Evolutionary conservation across 495 filamentous ascomycete genomes (phyloP).

Genomic region (Achaetomiella virescens): DNA sequence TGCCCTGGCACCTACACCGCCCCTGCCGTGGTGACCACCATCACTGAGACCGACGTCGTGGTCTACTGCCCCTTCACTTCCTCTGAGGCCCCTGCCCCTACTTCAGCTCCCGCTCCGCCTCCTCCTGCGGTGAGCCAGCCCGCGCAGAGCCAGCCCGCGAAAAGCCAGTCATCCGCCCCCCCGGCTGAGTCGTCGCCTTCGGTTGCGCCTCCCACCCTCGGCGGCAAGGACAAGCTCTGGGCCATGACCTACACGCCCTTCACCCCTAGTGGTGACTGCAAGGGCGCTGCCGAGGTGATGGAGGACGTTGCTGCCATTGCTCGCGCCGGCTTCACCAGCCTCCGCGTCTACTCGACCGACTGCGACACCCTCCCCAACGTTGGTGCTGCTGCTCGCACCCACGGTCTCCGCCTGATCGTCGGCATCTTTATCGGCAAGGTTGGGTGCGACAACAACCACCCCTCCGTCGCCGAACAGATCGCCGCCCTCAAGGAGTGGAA

Average conservation of each 20-base stretch:
- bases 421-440: slow-evolving; percentile 73
- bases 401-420: slow-evolving; percentile 70
- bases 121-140: slow-evolving; percentile 10
- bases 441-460: slow-evolving; percentile 48
- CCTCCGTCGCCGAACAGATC: slow-evolving; percentile 60
- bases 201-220: slow-evolving; percentile 22
- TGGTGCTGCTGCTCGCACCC: slow-evolving; percentile 52
- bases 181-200: slow-evolving; percentile 3
- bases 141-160: no score
- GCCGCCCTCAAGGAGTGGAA: slow-evolving; percentile 64
- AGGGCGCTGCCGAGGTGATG: slow-evolving; percentile 52
- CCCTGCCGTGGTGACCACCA: slow-evolving; percentile 57
- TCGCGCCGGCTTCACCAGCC: slow-evolving; percentile 63
- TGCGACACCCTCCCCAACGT: slow-evolving; percentile 74
- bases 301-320: slow-evolving; percentile 64
- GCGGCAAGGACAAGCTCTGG: slow-evolving; percentile 57
- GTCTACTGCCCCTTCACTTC: slow-evolving; percentile 64
- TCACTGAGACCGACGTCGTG: slow-evolving; percentile 62
- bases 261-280: slow-evolving; percentile 57
- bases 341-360: slow-evolving; percentile 92
- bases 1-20: slow-evolving; percentile 70
- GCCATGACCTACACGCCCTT: slow-evolving; percentile 94
- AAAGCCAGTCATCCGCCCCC: no score
- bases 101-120: slow-evolving; percentile 14
- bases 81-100: slow-evolving; percentile 18